Evolutionary conservation across 768 basidiomycete genomes (phyloP).

Genomic region (Collybiopsis confluens): DNA sequence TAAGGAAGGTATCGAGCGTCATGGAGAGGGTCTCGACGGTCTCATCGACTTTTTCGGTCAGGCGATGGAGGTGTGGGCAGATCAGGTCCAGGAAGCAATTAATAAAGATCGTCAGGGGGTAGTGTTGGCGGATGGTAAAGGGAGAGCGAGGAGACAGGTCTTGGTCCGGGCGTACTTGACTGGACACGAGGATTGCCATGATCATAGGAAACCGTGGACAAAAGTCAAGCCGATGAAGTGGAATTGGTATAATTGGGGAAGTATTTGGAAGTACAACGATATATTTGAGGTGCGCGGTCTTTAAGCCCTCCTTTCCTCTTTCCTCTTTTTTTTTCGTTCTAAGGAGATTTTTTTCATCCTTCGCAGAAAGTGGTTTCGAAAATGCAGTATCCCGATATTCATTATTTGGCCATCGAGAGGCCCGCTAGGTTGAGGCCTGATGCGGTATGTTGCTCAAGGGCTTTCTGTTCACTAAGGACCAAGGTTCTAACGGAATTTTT

Average conservation of each 20-base stretch:
- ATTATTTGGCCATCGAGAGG: slow-evolving; percentile 57
- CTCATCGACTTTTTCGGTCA: slow-evolving; percentile 55
- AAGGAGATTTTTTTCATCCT: too few species aligned
- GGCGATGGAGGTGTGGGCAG: slow-evolving; percentile 56
- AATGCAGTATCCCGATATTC: slow-evolving; percentile 47
- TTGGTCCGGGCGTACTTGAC: slow-evolving; percentile 59
- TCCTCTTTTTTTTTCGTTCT: slow-evolving; percentile 5
- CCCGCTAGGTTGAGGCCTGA: slow-evolving; percentile 63
- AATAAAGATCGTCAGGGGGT: slow-evolving; percentile 24
- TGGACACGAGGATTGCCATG: slow-evolving; percentile 64
- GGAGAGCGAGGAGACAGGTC: slow-evolving; percentile 34
- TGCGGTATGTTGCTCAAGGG: slow-evolving; percentile 42
- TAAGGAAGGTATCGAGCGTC: slow-evolving; percentile 11
- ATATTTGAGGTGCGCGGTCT: slow-evolving; percentile 61
- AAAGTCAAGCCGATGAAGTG: slow-evolving; percentile 36
- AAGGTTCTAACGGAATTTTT: too few species aligned
- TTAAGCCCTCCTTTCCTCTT: slow-evolving; percentile 12
- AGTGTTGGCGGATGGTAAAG: slow-evolving; percentile 9
- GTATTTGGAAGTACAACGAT: slow-evolving; percentile 54
- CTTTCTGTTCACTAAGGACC: background rate
- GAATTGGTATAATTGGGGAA: slow-evolving; percentile 64
- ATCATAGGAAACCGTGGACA: slow-evolving; percentile 40
- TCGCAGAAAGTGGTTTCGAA: slow-evolving; percentile 39
- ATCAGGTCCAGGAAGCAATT: slow-evolving; percentile 42
- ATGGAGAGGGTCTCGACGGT: slow-evolving; percentile 41